A percentile compares a stretch with the other conserved stretches of the same genome.
These are phyloP conservation scores for Nothomitra cinnamomea DNA, from an alignment of 2,329 filamentous ascomycete species.

Conservation along the genomic window DNA sequence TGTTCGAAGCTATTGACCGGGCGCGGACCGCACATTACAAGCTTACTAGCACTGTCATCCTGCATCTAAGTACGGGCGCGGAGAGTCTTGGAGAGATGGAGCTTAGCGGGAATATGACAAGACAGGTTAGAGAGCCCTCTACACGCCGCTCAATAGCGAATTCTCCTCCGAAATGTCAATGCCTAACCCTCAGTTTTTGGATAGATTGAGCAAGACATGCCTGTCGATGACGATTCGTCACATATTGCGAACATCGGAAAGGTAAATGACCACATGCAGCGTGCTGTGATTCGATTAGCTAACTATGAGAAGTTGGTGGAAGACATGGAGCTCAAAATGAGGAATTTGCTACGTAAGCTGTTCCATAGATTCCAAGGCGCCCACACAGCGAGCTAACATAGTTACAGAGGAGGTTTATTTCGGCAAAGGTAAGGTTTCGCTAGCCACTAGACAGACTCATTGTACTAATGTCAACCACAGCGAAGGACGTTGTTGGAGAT, in stretches of 20 bases:
- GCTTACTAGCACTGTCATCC: slow-evolving; percentile 89
- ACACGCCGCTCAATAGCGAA: neutral
- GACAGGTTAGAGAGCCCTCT: slow-evolving; percentile 36
- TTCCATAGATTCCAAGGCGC: neutral
- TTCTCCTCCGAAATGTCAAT: neutral
- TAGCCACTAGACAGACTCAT: neutral
- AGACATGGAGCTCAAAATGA: slow-evolving; percentile 99
- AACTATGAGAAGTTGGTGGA: slow-evolving; percentile 52
- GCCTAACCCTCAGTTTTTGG: neutral
- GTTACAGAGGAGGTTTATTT: slow-evolving; percentile 86
- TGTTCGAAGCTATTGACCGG: slow-evolving; percentile 90
- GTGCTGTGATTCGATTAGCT: neutral
- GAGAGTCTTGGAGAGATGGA: slow-evolving; percentile 68
- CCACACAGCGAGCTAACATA: slow-evolving; percentile 12
- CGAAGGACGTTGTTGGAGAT: slow-evolving; percentile 94
- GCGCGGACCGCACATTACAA: slow-evolving; percentile 91
- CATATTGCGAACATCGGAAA: slow-evolving; percentile 88
- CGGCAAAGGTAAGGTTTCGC: slow-evolving; percentile 42
- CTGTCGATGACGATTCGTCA: slow-evolving; percentile 75
- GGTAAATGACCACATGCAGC: slow-evolving; percentile 2
- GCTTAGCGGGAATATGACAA: slow-evolving; percentile 92
- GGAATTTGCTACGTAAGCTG: slow-evolving; percentile 61
- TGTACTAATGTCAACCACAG: slow-evolving; percentile 19
- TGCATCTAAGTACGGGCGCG: slow-evolving; percentile 58
- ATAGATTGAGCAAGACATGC: slow-evolving; percentile 67